Conservation (phyloP, 2,329 filamentous ascomycete species). For the Gyromitra esculenta region DNA sequence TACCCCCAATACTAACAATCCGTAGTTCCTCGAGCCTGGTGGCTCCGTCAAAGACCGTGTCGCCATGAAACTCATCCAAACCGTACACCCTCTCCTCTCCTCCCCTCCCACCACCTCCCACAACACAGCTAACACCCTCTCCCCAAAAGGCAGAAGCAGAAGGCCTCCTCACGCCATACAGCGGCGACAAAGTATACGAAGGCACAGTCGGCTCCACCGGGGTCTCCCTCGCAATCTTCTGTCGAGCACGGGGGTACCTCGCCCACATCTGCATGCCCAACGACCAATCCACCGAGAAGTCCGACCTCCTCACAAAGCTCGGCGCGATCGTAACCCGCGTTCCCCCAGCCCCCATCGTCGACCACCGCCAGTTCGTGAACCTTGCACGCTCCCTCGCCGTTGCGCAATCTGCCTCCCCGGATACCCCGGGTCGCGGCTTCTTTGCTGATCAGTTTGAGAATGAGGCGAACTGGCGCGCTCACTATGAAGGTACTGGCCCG, state of each 20-base stretch:
- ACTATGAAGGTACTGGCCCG: conserved; percentile 83
- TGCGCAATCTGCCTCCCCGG: conserved; percentile 72
- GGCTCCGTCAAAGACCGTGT: conserved; percentile 96
- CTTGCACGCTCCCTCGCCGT: conserved; percentile 78
- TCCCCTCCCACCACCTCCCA: conserved; percentile 10
- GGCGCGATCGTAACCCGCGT: conserved; percentile 94
- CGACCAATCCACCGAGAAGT: conserved; percentile 89
- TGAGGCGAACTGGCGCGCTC: conserved; percentile 85
- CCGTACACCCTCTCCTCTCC: conserved; percentile 16
- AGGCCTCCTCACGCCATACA: conserved; percentile 78
- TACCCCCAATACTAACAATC: neutral
- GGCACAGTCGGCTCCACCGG: conserved; percentile 96
- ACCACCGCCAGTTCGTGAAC: conserved; percentile 93
- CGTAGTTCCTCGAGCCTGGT: conserved; percentile 86
- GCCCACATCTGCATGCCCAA: conserved; percentile 98
- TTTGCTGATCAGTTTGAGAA: conserved; percentile 98
- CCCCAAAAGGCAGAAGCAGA: conserved; percentile 73
- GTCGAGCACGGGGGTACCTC: conserved; percentile 85
- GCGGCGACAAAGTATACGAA: conserved; percentile 95
- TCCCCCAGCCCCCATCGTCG: conserved; percentile 90
- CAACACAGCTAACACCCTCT: conserved; percentile 44
- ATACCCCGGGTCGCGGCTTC: conserved; percentile 77
- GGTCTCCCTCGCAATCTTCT: conserved; percentile 90
- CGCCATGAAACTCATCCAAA: conserved; percentile 68
- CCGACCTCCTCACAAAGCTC: conserved; percentile 84